Conservation (phyloP, 208 protist species). For the Crithidia fasciculata region DNA sequence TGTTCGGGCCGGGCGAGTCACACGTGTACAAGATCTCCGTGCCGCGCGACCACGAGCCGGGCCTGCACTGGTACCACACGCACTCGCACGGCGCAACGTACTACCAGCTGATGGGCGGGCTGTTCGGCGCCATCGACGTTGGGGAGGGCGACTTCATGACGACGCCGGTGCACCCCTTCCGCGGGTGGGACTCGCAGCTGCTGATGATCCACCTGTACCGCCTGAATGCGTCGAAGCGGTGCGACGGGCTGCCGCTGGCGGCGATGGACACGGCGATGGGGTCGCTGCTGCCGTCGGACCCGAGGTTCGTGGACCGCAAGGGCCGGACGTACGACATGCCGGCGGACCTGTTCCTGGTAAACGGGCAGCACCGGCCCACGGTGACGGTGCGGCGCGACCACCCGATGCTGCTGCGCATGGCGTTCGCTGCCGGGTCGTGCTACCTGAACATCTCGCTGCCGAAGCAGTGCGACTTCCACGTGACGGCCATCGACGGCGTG, state of each 20-base stretch:
- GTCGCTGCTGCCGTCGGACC: conserved; percentile 55
- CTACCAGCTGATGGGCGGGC: conserved; percentile 77
- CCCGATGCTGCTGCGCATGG: conserved; percentile 68
- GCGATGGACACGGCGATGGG: conserved; percentile 52
- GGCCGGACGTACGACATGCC: conserved; percentile 46
- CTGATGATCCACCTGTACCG: conserved; percentile 85
- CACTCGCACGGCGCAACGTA: conserved; percentile 82
- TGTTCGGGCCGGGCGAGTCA: conserved; percentile 40
- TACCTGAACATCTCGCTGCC: conserved; percentile 78
- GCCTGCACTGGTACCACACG: conserved; percentile 88
- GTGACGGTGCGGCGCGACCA: conserved; percentile 44
- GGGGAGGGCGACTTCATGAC: conserved; percentile 54
- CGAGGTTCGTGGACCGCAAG: conserved; percentile 46
- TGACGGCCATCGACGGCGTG: conserved; percentile 75
- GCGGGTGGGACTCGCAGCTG: conserved; percentile 38
- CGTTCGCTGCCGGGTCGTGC: conserved; percentile 79
- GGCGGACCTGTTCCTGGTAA: conserved; percentile 85
- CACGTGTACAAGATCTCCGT: conserved; percentile 76
- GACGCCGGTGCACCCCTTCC: conserved; percentile 48
- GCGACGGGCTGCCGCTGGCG: conserved; percentile 65
- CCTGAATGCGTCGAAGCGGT: conserved; percentile 43
- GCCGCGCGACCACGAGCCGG: conserved; percentile 70
- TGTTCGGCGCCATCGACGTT: conserved; percentile 83
- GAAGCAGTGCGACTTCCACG: conserved; percentile 58
- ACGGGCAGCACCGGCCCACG: conserved; percentile 79